Evolutionary conservation across 75 land plant species (phyloP).

Genomic region (Chamaecyparis obtusa): DNA sequence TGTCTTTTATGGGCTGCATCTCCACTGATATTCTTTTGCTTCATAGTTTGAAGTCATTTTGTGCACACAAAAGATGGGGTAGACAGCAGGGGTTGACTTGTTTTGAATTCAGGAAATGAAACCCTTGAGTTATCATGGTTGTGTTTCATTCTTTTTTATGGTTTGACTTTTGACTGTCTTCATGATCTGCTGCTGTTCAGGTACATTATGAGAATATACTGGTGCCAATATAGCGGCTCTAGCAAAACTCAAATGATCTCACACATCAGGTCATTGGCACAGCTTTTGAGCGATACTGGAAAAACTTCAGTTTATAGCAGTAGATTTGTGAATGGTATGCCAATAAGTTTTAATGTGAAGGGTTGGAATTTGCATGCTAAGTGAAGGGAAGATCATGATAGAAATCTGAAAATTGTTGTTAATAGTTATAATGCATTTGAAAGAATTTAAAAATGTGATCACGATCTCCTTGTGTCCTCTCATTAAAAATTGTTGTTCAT

Average conservation of each 20-base stretch:
- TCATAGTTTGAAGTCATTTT: background rate
- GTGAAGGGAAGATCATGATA: background rate
- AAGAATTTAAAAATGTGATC: background rate
- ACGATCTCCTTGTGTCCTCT: too few species aligned
- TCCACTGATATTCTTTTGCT: background rate
- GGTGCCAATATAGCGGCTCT: slow-evolving; percentile 14
- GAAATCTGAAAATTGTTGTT: background rate
- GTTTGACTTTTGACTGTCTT: background rate
- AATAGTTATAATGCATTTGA: background rate
- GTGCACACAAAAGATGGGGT: background rate
- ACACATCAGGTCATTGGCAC: slow-evolving; percentile 15
- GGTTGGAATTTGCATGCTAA: background rate
- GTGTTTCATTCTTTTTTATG: background rate
- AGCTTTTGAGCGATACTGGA: background rate
- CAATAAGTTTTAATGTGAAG: background rate
- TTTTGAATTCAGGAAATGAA: slow-evolving; percentile 2
- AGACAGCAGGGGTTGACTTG: background rate
- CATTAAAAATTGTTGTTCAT: background rate
- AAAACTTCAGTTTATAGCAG: background rate
- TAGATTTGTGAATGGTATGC: background rate
- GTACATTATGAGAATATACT: slow-evolving; percentile 26
- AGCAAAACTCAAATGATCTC: slow-evolving; percentile 8
- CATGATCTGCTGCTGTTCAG: slow-evolving; percentile 11
- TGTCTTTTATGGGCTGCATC: background rate
- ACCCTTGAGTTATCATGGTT: background rate